Evolutionary conservation across 257 asterid species (phyloP).

Genomic region (Solanum bulbocastanum): DNA sequence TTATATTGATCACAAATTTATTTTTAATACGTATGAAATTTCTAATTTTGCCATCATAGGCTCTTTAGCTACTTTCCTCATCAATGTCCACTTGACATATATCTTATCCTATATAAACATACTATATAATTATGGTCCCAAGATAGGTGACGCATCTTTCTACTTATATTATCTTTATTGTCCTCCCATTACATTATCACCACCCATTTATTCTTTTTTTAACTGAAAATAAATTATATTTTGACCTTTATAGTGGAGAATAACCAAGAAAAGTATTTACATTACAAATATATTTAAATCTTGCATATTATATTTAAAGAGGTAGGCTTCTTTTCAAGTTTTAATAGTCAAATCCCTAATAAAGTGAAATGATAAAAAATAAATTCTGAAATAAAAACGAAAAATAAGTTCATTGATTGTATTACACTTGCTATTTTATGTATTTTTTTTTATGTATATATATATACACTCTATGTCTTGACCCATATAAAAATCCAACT

Average conservation of each 20-base stretch:
- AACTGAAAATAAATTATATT: neutral
- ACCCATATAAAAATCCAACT: too few relatives aligned
- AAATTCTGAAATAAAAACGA: neutral
- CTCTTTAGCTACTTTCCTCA: neutral
- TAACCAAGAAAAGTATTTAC: neutral
- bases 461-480: too few relatives aligned
- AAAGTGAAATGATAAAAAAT: neutral
- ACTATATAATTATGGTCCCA: neutral
- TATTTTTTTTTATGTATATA: too few relatives aligned
- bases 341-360: neutral
- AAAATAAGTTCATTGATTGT: neutral
- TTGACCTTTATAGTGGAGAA: neutral
- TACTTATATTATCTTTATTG: neutral
- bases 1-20: too few relatives aligned
- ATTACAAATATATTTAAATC: neutral
- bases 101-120: neutral
- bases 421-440: neutral
- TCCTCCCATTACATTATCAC: neutral
- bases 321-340: neutral
- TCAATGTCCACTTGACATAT: neutral
- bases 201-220: neutral
- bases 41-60: neutral
- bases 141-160: neutral
- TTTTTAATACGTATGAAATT: accelerated
- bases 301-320: neutral